Evolutionary conservation across 2,329 filamentous ascomycete species (phyloP).

Genomic region (Verticillium albo-atrum): DNA sequence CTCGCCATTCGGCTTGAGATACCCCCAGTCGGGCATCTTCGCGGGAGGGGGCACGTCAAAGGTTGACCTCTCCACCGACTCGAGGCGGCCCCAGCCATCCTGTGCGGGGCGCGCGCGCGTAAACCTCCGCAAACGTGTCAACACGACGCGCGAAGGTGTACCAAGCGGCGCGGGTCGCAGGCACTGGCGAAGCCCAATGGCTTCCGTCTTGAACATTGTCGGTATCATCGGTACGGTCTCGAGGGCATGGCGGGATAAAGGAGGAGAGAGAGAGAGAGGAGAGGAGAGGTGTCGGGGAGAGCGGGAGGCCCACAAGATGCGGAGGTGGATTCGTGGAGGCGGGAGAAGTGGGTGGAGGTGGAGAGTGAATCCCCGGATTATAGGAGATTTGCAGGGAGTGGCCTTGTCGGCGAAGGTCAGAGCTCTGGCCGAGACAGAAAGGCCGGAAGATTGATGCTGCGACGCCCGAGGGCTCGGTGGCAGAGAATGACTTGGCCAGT

Average conservation of each 20-base stretch:
- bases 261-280: background rate
- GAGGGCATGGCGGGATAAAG: background rate
- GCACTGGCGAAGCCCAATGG: constrained; percentile 15
- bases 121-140: constrained; percentile 17
- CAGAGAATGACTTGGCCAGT: background rate
- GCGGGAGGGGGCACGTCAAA: background rate
- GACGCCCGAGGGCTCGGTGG: background rate
- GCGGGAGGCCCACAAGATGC: background rate
- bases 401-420: background rate
- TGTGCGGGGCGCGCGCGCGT: background rate
- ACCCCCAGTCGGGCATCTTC: background rate
- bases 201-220: constrained; percentile 10
- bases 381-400: background rate
- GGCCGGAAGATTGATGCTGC: background rate
- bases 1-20: background rate
- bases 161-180: constrained; percentile 15
- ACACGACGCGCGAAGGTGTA: constrained; percentile 18
- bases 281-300: background rate
- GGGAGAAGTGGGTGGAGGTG: constrained; percentile 9
- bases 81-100: background rate
- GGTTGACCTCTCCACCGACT: background rate
- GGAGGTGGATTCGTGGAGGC: background rate
- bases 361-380: constrained; percentile 5
- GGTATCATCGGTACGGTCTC: constrained; percentile 6
- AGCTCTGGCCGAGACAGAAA: background rate